phyloP scores from a whole-genome alignment of 1,284 basidiomycete genomes.

The Wolfiporia cocos region DNA sequence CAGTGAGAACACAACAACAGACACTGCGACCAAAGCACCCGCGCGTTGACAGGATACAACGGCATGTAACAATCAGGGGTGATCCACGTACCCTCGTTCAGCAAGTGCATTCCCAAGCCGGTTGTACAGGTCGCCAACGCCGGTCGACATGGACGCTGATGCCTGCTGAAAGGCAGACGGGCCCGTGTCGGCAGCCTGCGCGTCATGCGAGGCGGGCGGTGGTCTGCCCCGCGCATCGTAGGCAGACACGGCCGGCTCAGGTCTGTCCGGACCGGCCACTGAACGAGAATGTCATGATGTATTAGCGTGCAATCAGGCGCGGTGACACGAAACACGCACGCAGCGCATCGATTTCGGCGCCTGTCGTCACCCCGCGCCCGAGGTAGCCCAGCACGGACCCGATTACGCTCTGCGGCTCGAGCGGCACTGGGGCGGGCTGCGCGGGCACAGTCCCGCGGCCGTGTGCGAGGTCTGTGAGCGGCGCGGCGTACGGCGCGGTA shows the following conservation, averaged over 20 bases:
- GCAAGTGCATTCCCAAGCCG: constrained; percentile 48
- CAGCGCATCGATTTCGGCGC: constrained; percentile 52
- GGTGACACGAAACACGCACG: constrained; percentile 32
- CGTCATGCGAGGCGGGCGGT: constrained; percentile 6
- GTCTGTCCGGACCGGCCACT: constrained; percentile 65
- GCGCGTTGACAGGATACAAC: background rate
- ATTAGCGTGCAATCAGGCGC: background rate
- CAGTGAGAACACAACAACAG: too few relatives aligned
- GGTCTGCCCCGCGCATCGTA: constrained; percentile 6
- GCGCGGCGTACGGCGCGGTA: constrained; percentile 33
- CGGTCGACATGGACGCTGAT: constrained; percentile 24
- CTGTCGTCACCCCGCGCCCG: constrained; percentile 31
- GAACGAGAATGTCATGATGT: background rate
- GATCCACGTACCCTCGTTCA: constrained; percentile 51
- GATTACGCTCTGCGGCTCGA: constrained; percentile 49
- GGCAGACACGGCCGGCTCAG: constrained; percentile 24
- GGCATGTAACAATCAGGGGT: background rate
- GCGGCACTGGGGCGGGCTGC: constrained; percentile 54
- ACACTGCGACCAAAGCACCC: constrained; percentile 1
- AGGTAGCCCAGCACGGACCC: constrained; percentile 40
- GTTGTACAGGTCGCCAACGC: constrained; percentile 37
- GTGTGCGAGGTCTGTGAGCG: constrained; percentile 43
- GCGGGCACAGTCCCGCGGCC: constrained; percentile 38
- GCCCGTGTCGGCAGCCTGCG: constrained; percentile 2
- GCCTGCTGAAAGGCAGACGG: constrained; percentile 11